phyloP scores from a whole-genome alignment of 192 early-diverging fungal species.

The Coemansia sp. region DNA sequence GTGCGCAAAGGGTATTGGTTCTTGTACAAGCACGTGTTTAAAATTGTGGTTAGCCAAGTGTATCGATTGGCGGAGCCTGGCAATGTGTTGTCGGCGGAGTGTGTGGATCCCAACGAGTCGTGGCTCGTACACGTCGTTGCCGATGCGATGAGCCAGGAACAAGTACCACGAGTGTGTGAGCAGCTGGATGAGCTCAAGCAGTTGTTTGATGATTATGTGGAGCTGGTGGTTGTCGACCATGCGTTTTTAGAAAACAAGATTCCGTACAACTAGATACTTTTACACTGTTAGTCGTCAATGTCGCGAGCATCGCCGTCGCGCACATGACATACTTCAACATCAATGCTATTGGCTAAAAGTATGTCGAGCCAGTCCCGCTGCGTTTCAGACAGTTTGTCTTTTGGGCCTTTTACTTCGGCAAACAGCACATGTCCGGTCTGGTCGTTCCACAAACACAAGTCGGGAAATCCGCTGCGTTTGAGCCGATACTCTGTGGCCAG shows the following conservation, averaged over 20 bases:
- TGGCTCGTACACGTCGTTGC: constrained; percentile 67
- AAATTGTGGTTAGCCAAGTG: constrained; percentile 63
- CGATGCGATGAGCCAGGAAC: constrained; percentile 55
- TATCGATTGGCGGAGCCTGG: constrained; percentile 55
- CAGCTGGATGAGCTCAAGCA: constrained; percentile 56
- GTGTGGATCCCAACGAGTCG: constrained; percentile 47
- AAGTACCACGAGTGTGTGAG: constrained; percentile 46
- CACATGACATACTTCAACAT: constrained; percentile 66
- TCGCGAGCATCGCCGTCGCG: constrained; percentile 38
- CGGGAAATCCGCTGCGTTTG: constrained; percentile 67
- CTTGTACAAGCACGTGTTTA: constrained; percentile 57
- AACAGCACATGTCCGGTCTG: constrained; percentile 57
- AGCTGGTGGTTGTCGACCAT: constrained; percentile 57
- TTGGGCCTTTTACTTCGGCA: constrained; percentile 72
- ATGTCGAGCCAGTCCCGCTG: constrained; percentile 72
- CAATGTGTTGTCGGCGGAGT: constrained; percentile 52
- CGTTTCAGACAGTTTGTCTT: constrained; percentile 65
- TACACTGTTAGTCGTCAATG: background rate
- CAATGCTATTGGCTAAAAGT: constrained; percentile 54
- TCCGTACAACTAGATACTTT: constrained; percentile 25
- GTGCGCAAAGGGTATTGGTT: constrained; percentile 65
- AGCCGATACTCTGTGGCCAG: constrained; percentile 65
- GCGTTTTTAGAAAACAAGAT: constrained; percentile 51
- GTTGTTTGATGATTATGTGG: constrained; percentile 57
- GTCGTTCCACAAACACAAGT: constrained; percentile 70